Evolutionary conservation across 2,329 filamentous ascomycete genomes (phyloP).

Genomic region (Aciculosporium take): DNA sequence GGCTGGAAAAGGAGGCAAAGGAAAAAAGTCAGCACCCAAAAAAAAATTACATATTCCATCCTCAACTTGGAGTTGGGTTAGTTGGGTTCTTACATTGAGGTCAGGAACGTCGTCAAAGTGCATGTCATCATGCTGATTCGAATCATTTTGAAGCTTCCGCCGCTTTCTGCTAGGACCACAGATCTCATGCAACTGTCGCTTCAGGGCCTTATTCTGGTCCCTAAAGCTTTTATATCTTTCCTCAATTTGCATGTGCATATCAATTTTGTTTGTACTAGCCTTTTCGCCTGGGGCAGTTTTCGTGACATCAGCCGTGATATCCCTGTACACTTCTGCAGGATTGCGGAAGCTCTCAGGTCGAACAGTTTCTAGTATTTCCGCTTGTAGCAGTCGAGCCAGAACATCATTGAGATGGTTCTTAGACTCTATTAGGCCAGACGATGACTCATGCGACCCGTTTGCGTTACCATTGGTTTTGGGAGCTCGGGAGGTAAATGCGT

Average conservation of each 20-base stretch:
- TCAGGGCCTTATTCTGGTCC: slow-evolving; percentile 35
- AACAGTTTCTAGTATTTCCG: slow-evolving; percentile 55
- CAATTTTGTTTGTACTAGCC: slow-evolving; percentile 47
- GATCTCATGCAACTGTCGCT: slow-evolving; percentile 34
- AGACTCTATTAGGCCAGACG: slow-evolving; percentile 26
- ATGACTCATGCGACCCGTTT: slow-evolving; percentile 20
- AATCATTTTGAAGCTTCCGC: slow-evolving; percentile 39
- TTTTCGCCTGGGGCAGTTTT: slow-evolving; percentile 30
- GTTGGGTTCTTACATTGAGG: slow-evolving; percentile 35
- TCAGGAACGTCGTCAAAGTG: slow-evolving; percentile 26
- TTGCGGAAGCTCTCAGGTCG: slow-evolving; percentile 41
- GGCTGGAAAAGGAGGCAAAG: slow-evolving; percentile 31
- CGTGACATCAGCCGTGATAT: slow-evolving; percentile 50
- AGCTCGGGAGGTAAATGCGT: slow-evolving; percentile 37
- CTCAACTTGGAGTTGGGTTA: neutral
- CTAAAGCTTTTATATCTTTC: slow-evolving; percentile 38
- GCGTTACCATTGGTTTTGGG: slow-evolving; percentile 21
- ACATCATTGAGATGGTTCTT: slow-evolving; percentile 34
- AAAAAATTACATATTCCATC: neutral
- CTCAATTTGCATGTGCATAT: slow-evolving; percentile 43
- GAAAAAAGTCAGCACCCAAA: neutral
- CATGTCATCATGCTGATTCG: slow-evolving; percentile 13
- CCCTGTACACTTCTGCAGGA: slow-evolving; percentile 43
- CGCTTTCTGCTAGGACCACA: slow-evolving; percentile 32
- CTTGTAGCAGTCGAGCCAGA: slow-evolving; percentile 41